These are phyloP conservation scores for Albophoma yamanashiensis DNA, from an alignment of 2,329 filamentous ascomycete genomes.

Conservation along the genomic window DNA sequence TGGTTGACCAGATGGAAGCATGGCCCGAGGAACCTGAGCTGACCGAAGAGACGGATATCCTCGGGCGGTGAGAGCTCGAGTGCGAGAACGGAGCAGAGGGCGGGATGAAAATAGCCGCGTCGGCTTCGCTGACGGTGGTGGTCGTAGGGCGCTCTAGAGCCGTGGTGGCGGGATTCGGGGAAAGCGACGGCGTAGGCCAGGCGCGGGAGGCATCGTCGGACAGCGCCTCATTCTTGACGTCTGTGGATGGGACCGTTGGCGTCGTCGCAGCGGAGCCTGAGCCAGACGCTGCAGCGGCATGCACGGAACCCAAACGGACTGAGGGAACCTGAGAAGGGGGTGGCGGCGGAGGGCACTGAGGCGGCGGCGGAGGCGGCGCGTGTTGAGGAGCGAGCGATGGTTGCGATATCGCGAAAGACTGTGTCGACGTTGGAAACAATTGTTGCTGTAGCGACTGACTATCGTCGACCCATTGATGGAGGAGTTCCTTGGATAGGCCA, in stretches of 20 bases:
- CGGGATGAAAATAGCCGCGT: conserved; percentile 20
- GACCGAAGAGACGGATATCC: conserved; percentile 38
- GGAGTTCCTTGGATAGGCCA: conserved; percentile 30
- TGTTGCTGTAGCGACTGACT: conserved; percentile 23
- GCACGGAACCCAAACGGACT: conserved; percentile 7
- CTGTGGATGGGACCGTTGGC: conserved; percentile 10
- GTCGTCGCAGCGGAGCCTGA: conserved; percentile 4
- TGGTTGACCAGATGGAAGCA: conserved; percentile 33
- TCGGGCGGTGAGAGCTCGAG: conserved; percentile 23
- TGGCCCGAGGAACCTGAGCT: conserved; percentile 39
- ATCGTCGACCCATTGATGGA: conserved; percentile 29
- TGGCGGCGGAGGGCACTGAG: conserved; percentile 22
- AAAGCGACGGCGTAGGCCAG: conserved; percentile 7
- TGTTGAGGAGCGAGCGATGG: conserved; percentile 11
- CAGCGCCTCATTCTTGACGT: conserved; percentile 19
- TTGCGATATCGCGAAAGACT: conserved; percentile 6
- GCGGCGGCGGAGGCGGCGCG: conserved; percentile 17
- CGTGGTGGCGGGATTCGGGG: conserved; percentile 4
- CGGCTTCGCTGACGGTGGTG: conserved; percentile 6
- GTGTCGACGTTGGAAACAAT: conserved; percentile 9
- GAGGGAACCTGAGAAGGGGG: conserved; percentile 13
- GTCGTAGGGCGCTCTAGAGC: conserved; percentile 1
- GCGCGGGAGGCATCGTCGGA: conserved; percentile 16
- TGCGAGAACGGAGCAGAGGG: conserved; percentile 25
- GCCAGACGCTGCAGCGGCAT: conserved; percentile 6